Evolutionary conservation across 495 filamentous ascomycete species (phyloP).

Genomic region (Entonaema liquescens): DNA sequence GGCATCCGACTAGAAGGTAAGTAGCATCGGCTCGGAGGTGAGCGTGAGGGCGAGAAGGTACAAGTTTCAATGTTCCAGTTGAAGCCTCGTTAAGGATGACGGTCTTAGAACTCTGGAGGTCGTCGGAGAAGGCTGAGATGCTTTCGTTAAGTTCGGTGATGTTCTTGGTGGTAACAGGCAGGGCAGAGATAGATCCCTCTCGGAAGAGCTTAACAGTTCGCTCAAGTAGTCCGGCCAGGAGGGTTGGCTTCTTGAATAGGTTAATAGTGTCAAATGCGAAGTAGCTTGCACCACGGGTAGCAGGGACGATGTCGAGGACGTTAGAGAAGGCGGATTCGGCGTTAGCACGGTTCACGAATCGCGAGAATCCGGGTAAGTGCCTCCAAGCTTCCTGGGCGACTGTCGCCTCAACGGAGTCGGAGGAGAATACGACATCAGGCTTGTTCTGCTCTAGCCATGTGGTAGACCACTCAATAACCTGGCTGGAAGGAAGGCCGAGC

Average conservation of each 20-base stretch:
- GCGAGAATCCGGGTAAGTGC: slow-evolving; percentile 58
- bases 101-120: slow-evolving; percentile 15
- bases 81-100: slow-evolving; percentile 38
- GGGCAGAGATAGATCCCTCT: neutral
- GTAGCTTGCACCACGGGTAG: slow-evolving; percentile 28
- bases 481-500: slow-evolving; percentile 48
- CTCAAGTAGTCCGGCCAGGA: neutral
- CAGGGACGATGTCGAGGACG: slow-evolving; percentile 31
- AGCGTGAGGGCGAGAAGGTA: neutral
- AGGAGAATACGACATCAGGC: slow-evolving; percentile 45
- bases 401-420: slow-evolving; percentile 32
- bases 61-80: neutral
- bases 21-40: slow-evolving; percentile 42
- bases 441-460: slow-evolving; percentile 32
- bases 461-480: slow-evolving; percentile 47
- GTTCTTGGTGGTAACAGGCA: slow-evolving; percentile 5
- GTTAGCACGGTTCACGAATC: slow-evolving; percentile 64
- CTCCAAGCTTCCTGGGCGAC: slow-evolving; percentile 39
- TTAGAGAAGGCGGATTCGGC: slow-evolving; percentile 47
- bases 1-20: slow-evolving; percentile 63
- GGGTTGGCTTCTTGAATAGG: slow-evolving; percentile 21
- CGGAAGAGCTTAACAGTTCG: neutral
- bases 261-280: slow-evolving; percentile 32
- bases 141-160: slow-evolving; percentile 24
- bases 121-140: slow-evolving; percentile 25